Base-by-base conservation (phyloP, 306 rosid genomes). In the Prunus mira region DNA sequence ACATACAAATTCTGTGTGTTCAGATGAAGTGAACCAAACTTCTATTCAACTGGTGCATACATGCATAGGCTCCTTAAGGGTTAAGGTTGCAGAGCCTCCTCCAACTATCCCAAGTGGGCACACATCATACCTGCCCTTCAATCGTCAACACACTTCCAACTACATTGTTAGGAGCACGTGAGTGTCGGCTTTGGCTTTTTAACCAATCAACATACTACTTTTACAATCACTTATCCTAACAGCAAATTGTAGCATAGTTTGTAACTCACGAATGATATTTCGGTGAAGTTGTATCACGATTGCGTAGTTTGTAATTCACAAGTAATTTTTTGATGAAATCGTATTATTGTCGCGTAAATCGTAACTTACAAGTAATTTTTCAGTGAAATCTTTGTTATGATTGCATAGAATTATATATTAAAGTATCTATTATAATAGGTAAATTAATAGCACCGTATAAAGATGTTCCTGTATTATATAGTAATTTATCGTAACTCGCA, bases 101-200 rank as follows among this genome's bases (percentile, higher is more conserved):
- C 43, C n/a, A 30, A 30, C 45, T 30, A 1, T 17, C n/a, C 57
- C 3, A 52, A 17, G 20, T 15, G 65, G 38, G 15, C 9, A 14
- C 2, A 6, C n/a, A 1, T 2, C 20, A 2, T 52, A 52, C 45
- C 67, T 15, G 38, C 67, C 13, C 67, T 63, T 63, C 45, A 27
- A 63, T 63, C n/a, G 8, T 63, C 6, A 25, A 60, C 65, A 27
- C 9, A 38, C 2, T 60, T 60, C 38, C 38, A 15, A 32, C 54
- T 2, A 63, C 8, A 10, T 28, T 7, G 78, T 57, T 45, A 20
- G 73, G 73, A 47, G 58, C 78, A 71, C 84, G 78, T 57, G 78
- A 65, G 72, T 28, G 43, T 3, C 8, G 22, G 67, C 49, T 65
- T 50, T 52, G 69, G 76, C 41, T n/a, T 27, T 69, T 18, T 38